Percentiles rank a stretch among this genome's conserved stretches.
Evolutionary conservation across 2,329 filamentous ascomycete species (phyloP).

Genomic region (Botrytis paeoniae): DNA sequence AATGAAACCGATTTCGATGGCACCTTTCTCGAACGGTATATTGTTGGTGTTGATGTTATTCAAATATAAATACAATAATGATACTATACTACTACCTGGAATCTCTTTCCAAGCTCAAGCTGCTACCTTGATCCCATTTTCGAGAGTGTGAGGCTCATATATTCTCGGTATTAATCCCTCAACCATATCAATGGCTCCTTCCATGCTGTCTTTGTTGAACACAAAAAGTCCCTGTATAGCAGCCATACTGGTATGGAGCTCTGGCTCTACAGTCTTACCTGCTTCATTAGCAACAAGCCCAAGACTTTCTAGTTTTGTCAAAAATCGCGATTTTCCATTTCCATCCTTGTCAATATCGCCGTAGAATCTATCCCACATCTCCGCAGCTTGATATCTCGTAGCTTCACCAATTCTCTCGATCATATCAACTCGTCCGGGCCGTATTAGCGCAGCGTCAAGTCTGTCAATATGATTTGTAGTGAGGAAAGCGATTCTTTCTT

Average conservation of each 20-base stretch:
- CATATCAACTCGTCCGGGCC: slow-evolving; percentile 92
- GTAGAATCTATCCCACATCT: slow-evolving; percentile 96
- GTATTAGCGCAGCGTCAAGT: slow-evolving; percentile 78
- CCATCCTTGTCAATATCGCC: slow-evolving; percentile 70
- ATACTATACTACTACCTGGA: not conserved
- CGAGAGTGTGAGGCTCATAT: slow-evolving; percentile 45
- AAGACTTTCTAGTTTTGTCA: slow-evolving; percentile 65
- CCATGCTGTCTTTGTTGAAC: slow-evolving; percentile 89
- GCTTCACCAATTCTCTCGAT: slow-evolving; percentile 86
- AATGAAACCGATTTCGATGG: not conserved
- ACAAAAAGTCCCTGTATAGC: slow-evolving; percentile 92
- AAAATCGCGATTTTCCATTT: slow-evolving; percentile 62
- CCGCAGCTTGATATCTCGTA: slow-evolving; percentile 75
- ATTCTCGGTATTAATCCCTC: slow-evolving; percentile 60
- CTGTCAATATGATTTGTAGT: slow-evolving; percentile 94
- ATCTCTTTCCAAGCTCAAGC: not conserved
- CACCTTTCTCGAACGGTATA: no score
- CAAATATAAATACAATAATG: not conserved
- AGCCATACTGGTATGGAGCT: slow-evolving; percentile 70
- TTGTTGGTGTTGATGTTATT: not conserved
- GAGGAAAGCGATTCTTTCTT: slow-evolving; percentile 90
- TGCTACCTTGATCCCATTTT: slow-evolving; percentile 15
- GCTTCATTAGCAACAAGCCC: slow-evolving; percentile 61
- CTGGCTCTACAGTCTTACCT: slow-evolving; percentile 23
- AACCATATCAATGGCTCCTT: slow-evolving; percentile 80